A percentile compares a stretch with the other conserved stretches of the same genome.
phyloP scores from a whole-genome alignment of 169 alveolate species.

The Cryptosporidium felis region DNA sequence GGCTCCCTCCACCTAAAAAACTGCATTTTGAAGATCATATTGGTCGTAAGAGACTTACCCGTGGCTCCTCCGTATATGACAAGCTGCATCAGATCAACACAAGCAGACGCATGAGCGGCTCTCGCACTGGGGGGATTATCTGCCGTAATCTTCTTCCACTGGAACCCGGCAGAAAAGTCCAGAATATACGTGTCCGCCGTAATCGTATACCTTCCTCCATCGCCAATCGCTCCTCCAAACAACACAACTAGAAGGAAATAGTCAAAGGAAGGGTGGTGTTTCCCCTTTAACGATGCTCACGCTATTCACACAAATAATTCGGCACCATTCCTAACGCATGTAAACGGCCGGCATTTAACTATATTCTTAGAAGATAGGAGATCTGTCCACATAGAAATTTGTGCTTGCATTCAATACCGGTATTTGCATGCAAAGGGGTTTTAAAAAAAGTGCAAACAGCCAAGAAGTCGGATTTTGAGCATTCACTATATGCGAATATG shows the following conservation, averaged over 20 bases:
- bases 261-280: not conserved
- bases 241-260: conserved; percentile 78
- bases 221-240: conserved; percentile 97
- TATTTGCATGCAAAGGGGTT: conserved; percentile 3
- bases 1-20: conserved; percentile 90
- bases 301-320: too few species aligned
- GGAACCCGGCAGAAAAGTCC: conserved; percentile 84
- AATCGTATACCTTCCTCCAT: conserved; percentile 95
- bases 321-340: too few species aligned
- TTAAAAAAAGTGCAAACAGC: too few species aligned
- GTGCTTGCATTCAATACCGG: not conserved
- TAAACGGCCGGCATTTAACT: too few species aligned
- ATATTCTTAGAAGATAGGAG: too few species aligned
- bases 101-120: conserved; percentile 99
- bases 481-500: too few species aligned
- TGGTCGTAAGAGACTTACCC: conserved; percentile 81
- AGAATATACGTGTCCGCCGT: conserved; percentile 95
- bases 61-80: conserved; percentile 99
- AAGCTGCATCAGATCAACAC: conserved; percentile 93
- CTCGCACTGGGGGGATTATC: conserved; percentile 95
- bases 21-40: not conserved
- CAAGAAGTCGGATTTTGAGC: too few species aligned
- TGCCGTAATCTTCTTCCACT: conserved; percentile 88
- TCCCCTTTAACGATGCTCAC: too few species aligned
- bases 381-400: not conserved